Evolutionary conservation across 2,329 filamentous ascomycete genomes (phyloP), one percentile per base, ranked within the genome.

Genomic region (Lomentospora prolificans): DNA sequence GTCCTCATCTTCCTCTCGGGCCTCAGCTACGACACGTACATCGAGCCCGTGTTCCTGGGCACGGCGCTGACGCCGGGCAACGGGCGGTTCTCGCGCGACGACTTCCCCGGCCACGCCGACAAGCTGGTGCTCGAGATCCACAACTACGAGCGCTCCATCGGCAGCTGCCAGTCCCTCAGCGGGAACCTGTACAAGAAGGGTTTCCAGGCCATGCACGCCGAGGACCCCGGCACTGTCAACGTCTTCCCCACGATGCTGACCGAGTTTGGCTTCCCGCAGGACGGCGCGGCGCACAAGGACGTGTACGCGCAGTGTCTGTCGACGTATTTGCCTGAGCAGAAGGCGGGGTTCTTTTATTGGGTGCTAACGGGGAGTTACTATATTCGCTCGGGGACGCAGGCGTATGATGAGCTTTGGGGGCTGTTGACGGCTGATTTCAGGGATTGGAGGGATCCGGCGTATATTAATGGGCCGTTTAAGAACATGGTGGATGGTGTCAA

Each of bases 41-140:
- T 83, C 5, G 72, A 72, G 1, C 78, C 79, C 5, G 70, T 83
- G 4, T 73, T 78, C 17, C 67, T 69, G 2, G 77, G 75, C 7
- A 70, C 70, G 0, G 71, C 74, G 3, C 68, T 82, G 4, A 70
- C 72, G 7, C 76, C 77, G 0, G 71, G 75, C 14, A 74, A 66
- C 12, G 65, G 56, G 14, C 72, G 60, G 3, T 83, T 80, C 61
- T 66, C 62, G 54, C 64, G 69, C 3, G 61, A 61, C 12, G 74
- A 78, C 61, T 83, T 81, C 60, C 59, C 67, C 1, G 73, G 71
- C 1, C 79, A 76, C 63, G 66, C 67, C 1, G 66, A 80, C 61
- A 83, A 83, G 67, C 69, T 83, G 0, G 79, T 81, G 6, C 71
- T 83, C 2, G 81, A 84, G 64, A 69, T 84, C 8, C 81, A 84